A percentile compares a stretch with the other conserved stretches of the same genome.
phyloP scores from a whole-genome alignment of 768 basidiomycete genomes.

The Pleurotus pulmonarius region DNA sequence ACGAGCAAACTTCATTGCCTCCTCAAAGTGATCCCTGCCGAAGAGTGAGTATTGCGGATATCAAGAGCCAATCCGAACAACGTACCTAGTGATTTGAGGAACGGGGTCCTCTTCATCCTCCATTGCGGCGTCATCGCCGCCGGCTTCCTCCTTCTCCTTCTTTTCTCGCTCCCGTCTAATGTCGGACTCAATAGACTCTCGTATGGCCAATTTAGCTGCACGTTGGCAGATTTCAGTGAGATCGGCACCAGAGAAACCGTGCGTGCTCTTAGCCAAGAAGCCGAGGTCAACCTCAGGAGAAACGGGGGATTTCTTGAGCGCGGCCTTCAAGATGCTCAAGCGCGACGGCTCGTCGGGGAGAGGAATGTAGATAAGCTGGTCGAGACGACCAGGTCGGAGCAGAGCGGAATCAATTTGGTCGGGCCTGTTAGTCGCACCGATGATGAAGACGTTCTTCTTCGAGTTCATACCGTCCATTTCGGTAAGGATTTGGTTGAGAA shows the following conservation, averaged over 20 bases:
- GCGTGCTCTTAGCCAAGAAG: constrained; percentile 89
- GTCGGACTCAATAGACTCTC: constrained; percentile 92
- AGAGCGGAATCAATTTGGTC: constrained; percentile 94
- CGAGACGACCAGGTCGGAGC: constrained; percentile 95
- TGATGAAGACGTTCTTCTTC: constrained; percentile 99
- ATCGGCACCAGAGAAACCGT: constrained; percentile 99
- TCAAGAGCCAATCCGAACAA: constrained; percentile 17
- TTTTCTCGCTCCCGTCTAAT: constrained; percentile 76
- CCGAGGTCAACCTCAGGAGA: constrained; percentile 74
- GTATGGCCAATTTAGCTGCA: constrained; percentile 94
- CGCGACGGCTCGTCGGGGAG: constrained; percentile 94
- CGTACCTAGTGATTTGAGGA: constrained; percentile 70
- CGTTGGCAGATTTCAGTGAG: constrained; percentile 99
- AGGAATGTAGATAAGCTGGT: constrained; percentile 99
- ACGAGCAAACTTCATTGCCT: constrained; percentile 97
- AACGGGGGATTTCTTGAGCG: constrained; percentile 90
- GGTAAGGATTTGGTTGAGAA: constrained; percentile 93
- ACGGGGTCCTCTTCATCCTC: constrained; percentile 88
- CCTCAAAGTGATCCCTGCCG: constrained; percentile 90
- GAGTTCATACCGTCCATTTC: constrained; percentile 99
- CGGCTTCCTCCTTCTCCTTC: constrained; percentile 76
- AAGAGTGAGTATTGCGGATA: neutral
- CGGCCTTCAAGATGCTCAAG: constrained; percentile 85
- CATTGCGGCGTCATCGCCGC: constrained; percentile 63
- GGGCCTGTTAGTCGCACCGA: constrained; percentile 94